A percentile compares a stretch with the other conserved stretches of the same genome.
phyloP scores from a whole-genome alignment of 345 rosid species.

The Populus tremula region DNA sequence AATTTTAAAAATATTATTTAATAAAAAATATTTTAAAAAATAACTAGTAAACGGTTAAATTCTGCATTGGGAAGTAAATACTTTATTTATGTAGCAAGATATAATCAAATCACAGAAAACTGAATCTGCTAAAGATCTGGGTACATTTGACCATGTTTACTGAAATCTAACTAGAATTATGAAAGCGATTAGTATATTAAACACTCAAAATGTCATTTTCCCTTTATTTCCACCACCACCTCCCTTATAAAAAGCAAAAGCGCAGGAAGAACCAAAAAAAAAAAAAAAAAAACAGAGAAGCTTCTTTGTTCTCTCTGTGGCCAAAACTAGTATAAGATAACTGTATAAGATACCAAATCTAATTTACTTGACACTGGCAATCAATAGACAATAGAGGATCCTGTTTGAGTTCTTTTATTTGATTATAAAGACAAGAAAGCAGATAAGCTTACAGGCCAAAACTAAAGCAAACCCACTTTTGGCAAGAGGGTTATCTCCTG shows the following conservation, averaged over 20 bases:
- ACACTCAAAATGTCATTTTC: conserved; percentile 1
- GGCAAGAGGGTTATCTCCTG: neutral
- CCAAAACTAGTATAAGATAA: neutral
- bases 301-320: conserved; percentile 14
- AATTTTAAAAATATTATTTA: too few species aligned
- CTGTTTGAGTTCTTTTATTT: neutral
- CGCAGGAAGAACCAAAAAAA: neutral
- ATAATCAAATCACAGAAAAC: neutral
- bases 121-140: conserved; percentile 5
- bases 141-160: neutral
- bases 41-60: too few species aligned
- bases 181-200: neutral
- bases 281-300: neutral
- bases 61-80: too few species aligned
- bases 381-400: neutral
- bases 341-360: conserved; percentile 8
- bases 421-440: neutral
- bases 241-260: neutral
- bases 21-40: too few species aligned
- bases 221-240: neutral
- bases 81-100: too few species aligned
- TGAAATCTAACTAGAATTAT: neutral
- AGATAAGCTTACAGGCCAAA: neutral
- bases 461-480: conserved; percentile 1
- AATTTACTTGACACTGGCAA: neutral